These are phyloP conservation scores for Cynanchum wilfordii DNA, from an alignment of 257 asterid species.

Conservation along the genomic window DNA sequence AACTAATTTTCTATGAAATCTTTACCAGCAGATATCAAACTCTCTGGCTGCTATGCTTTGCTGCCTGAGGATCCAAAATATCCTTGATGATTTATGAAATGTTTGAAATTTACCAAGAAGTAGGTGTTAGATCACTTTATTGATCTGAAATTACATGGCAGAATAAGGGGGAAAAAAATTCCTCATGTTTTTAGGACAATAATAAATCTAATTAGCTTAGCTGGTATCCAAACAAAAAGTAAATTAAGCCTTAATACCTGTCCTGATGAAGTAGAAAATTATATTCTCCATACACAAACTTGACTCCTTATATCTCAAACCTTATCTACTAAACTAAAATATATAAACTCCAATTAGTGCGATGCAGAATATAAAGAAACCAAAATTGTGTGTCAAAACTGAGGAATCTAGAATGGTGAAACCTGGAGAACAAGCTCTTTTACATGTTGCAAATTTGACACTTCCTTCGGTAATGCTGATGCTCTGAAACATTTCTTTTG, in stretches of 20 bases:
- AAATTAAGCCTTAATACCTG: not conserved
- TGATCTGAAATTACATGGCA: not conserved
- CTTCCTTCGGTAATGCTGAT: slow-evolving; percentile 24
- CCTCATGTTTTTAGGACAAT: not conserved
- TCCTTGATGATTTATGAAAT: not conserved
- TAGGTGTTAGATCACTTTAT: not conserved
- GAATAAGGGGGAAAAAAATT: not conserved
- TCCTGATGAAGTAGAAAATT: not conserved
- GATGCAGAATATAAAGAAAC: not conserved
- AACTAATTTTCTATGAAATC: not conserved
- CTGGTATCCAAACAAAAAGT: not conserved
- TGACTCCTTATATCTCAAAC: not conserved
- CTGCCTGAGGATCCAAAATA: not conserved
- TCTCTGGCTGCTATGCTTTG: not conserved
- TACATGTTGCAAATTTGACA: slow-evolving; percentile 24
- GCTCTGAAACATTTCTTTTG: not conserved
- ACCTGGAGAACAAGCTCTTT: slow-evolving; percentile 13
- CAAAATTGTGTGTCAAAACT: too few relatives aligned
- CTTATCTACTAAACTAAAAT: slow-evolving; percentile 2
- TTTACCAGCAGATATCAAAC: not conserved
- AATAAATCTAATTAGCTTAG: slow-evolving; percentile 1
- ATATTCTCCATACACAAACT: slow-evolving; percentile 2
- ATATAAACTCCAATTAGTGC: slow-evolving; percentile 7
- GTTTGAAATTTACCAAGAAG: not conserved
- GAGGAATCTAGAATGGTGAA: slow-evolving; percentile 9